Evolutionary conservation across 768 basidiomycete genomes (phyloP).

Genomic region (Rickenella mellea): DNA sequence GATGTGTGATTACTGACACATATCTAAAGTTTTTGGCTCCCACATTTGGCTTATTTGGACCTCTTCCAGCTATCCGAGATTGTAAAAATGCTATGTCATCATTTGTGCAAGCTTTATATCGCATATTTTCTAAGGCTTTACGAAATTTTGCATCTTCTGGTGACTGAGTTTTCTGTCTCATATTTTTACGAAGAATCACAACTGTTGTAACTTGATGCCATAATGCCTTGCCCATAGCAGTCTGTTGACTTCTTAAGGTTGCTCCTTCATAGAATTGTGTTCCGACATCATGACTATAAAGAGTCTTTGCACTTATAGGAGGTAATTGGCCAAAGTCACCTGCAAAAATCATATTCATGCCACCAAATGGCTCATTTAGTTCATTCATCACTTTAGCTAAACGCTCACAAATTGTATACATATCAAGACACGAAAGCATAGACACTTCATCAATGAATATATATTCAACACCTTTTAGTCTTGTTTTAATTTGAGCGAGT

Average conservation of each 20-base stretch:
- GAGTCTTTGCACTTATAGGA: slow-evolving; percentile 21
- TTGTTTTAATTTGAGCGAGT: slow-evolving; percentile 7
- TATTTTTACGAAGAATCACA: slow-evolving; percentile 2
- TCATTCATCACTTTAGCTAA: slow-evolving; percentile 12
- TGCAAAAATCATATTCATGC: slow-evolving; percentile 28
- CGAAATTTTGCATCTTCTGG: slow-evolving; percentile 3
- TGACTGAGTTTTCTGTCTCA: slow-evolving; percentile 1
- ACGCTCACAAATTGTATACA: slow-evolving; percentile 17
- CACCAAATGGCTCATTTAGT: slow-evolving; percentile 8
- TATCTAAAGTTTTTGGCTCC: slow-evolving; percentile 16
- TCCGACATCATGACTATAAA: neutral
- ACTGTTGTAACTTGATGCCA: slow-evolving; percentile 5
- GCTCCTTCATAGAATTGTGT: neutral
- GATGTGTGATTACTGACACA: slow-evolving; percentile 28
- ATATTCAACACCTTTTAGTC: slow-evolving; percentile 24
- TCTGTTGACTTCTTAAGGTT: too few species aligned
- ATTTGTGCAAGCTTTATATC: slow-evolving; percentile 27
- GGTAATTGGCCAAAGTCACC: slow-evolving; percentile 41
- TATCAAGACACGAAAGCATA: slow-evolving; percentile 24
- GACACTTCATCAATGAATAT: slow-evolving; percentile 35
- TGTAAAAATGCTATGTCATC: slow-evolving; percentile 27
- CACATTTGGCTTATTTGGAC: slow-evolving; percentile 6
- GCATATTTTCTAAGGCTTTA: slow-evolving; percentile 18
- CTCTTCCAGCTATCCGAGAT: slow-evolving; percentile 13
- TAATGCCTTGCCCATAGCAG: neutral